These are phyloP conservation scores for Rhododendron griersonianum DNA, from an alignment of 148 eudicot genomes.

Conservation along the genomic window DNA sequence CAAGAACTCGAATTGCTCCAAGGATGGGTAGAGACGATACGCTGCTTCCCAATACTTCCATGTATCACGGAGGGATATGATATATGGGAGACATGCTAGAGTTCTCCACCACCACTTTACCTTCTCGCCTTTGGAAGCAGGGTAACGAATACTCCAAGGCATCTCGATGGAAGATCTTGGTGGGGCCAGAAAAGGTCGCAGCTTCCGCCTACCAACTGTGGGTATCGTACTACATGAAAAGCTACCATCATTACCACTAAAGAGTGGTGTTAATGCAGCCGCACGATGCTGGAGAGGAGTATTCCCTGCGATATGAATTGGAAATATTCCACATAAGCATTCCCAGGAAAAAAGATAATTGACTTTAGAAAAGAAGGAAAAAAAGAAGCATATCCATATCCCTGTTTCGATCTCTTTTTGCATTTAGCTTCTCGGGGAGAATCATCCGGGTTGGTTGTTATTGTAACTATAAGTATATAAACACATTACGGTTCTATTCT, in stretches of 20 bases:
- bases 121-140: constrained; percentile 55
- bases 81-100: constrained; percentile 71
- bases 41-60: constrained; percentile 90
- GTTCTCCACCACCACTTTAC: constrained; percentile 92
- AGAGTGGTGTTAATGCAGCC: constrained; percentile 39
- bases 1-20: constrained; percentile 57
- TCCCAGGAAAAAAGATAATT: not conserved
- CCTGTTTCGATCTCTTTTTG: not conserved
- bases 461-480: not conserved
- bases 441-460: not conserved
- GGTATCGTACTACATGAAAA: constrained; percentile 28
- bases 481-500: not conserved
- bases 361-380: not conserved
- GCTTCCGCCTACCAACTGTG: constrained; percentile 17
- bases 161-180: constrained; percentile 62
- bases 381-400: not conserved
- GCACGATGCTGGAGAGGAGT: constrained; percentile 21
- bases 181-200: not conserved
- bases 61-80: constrained; percentile 80
- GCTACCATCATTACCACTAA: constrained; percentile 42
- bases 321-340: not conserved
- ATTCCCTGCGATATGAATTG: constrained; percentile 25
- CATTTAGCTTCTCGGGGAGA: not conserved
- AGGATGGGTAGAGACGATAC: constrained; percentile 68
- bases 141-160: constrained; percentile 55